Evolutionary conservation across 768 basidiomycete genomes (phyloP).

Genomic region (Dictyophora rubrovolvata): DNA sequence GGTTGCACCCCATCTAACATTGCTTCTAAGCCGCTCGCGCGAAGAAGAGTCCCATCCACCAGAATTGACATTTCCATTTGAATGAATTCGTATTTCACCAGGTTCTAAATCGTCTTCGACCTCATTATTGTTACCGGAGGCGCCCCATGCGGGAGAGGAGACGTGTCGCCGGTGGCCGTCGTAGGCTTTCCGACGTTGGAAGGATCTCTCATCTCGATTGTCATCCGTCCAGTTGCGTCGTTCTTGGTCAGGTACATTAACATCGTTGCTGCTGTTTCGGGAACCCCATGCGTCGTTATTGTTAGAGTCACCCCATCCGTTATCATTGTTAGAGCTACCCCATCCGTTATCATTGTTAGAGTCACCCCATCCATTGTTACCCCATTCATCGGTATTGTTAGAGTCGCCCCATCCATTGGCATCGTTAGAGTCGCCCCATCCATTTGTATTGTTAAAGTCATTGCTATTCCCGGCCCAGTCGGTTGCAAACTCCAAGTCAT

Average conservation of each 20-base stretch:
- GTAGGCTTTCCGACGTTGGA: too few relatives aligned
- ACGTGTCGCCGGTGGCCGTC: too few relatives aligned
- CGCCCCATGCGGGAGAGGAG: too few relatives aligned
- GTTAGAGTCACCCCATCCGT: not conserved
- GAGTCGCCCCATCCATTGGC: not conserved
- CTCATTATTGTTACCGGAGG: too few relatives aligned
- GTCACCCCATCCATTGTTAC: not conserved
- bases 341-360: not conserved
- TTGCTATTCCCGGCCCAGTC: not conserved
- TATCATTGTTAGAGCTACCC: not conserved
- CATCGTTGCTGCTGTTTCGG: too few relatives aligned
- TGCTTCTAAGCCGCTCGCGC: not conserved
- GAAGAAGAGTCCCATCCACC: not conserved
- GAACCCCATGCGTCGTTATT: not conserved
- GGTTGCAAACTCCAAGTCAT: not conserved
- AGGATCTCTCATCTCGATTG: too few relatives aligned
- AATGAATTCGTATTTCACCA: not conserved
- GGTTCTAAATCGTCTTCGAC: not conserved
- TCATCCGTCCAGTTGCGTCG: too few relatives aligned
- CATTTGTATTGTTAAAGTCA: not conserved
- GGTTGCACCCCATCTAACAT: not conserved
- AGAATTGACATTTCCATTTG: not conserved
- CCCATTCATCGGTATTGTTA: not conserved
- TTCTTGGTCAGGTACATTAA: too few relatives aligned
- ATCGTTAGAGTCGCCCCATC: not conserved